Evolutionary conservation across 306 rosid species (phyloP), one percentile per base, ranked within the genome.

Genomic region (Erythrophleum fordii): DNA sequence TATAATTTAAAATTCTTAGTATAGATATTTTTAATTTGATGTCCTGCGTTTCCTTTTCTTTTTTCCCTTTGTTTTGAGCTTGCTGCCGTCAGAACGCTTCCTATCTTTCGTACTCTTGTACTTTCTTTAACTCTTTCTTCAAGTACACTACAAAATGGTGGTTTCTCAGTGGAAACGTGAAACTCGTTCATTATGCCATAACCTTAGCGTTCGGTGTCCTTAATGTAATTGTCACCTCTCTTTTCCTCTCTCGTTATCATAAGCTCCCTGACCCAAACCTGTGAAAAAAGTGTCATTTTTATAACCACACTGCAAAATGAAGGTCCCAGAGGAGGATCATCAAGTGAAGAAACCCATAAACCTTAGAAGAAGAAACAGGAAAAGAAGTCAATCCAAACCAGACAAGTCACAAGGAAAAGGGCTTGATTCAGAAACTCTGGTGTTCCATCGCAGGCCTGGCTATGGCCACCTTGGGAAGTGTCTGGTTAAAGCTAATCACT

Each of bases 401-500:
- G 81, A 85, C 55, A 82, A 59, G 25, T 71, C 67, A 8, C 84
- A 75, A 75, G 86, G 53, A 66, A 51, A 53, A 55, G 26, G 41
- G 53, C 34, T 22, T 75, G 76, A 69, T 69, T 35, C 26, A 11
- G 74, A 58, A 60, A 82, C 65, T 64, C 77, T 79, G 48, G 56
- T 70, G 82, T 86, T 86, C 41, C 80, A 78, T 48, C 59, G 60
- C 64, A 86, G 89, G 18, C 86, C 89, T 86, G 89, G 86, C 29
- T 79, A 45, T 86, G 89, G 89, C 49, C 86, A 82, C 52, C 80
- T 80, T 23, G 90, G 90, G 60, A 87, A 76, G 76, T 87, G 90
- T 81, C 35, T 87, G 68, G 85, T 84, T 68, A 87, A 87, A 66
- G 88, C 90, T 49, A 84, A 87, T 23, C 90, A 87, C 83, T 87